These are phyloP conservation scores for Trichomonas gallinae DNA, from an alignment of 208 protist genomes.

Conservation along the genomic window DNA sequence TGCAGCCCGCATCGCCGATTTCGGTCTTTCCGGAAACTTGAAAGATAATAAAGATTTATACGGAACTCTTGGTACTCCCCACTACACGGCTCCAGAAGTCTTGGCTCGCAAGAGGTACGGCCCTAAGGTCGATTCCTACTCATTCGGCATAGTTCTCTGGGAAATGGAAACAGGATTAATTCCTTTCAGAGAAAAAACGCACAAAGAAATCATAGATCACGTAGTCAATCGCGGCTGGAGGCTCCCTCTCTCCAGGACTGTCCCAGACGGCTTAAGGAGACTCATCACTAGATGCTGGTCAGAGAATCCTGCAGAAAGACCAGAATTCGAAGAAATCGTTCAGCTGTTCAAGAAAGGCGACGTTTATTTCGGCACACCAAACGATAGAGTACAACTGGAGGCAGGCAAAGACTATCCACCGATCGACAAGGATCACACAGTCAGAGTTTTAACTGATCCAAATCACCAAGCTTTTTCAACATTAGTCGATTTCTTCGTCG, in stretches of 20 bases:
- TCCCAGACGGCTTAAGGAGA: not conserved
- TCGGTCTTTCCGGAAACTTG: not conserved
- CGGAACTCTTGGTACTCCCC: not conserved
- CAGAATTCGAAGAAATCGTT: slow-evolving; percentile 4
- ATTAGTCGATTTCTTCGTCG: not conserved
- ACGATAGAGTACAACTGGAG: not conserved
- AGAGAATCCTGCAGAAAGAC: not conserved
- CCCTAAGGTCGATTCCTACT: not conserved
- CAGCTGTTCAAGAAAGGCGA: not conserved
- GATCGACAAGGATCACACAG: not conserved
- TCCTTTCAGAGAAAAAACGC: not conserved
- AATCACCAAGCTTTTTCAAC: not conserved
- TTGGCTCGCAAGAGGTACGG: not conserved
- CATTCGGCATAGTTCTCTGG: not conserved
- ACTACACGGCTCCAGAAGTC: slow-evolving; percentile 1
- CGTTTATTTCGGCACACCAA: not conserved
- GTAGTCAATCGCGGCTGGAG: not conserved
- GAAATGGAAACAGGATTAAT: not conserved
- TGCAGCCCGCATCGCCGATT: not conserved
- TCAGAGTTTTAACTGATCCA: not conserved
- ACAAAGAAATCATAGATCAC: not conserved
- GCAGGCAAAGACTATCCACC: not conserved
- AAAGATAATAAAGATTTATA: slow-evolving; percentile 9
- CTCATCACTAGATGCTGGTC: not conserved
- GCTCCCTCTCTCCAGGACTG: not conserved